These are phyloP conservation scores for Mycena albidolilacea DNA, from an alignment of 768 basidiomycete species.

Conservation along the genomic window DNA sequence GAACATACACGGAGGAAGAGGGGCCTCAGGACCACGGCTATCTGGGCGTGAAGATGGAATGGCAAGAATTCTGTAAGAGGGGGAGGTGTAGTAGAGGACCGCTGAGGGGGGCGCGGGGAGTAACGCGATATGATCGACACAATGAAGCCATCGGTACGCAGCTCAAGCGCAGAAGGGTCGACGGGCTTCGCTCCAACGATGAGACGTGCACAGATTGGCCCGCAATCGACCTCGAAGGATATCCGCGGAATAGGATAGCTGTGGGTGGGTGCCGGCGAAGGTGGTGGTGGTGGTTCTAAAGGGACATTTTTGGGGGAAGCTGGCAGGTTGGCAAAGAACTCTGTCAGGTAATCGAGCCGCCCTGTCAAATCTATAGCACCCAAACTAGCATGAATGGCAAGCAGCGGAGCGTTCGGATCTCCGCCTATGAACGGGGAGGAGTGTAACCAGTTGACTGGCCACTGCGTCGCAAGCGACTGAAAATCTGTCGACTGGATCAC, in stretches of 20 bases:
- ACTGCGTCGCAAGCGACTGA: constrained; percentile 66
- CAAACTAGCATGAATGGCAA: constrained; percentile 63
- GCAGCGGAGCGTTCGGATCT: constrained; percentile 71
- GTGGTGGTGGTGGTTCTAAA: background rate
- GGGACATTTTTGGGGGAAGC: constrained; percentile 31
- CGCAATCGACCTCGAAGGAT: constrained; percentile 62
- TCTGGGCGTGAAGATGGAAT: constrained; percentile 60
- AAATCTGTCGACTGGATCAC: constrained; percentile 58
- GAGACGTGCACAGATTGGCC: constrained; percentile 65
- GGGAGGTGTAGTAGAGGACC: constrained; percentile 43
- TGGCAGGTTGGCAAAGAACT: constrained; percentile 49
- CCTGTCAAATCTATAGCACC: constrained; percentile 67
- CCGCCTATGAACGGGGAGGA: constrained; percentile 65
- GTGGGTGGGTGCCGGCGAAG: background rate
- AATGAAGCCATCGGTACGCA: constrained; percentile 68
- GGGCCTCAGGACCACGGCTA: constrained; percentile 63
- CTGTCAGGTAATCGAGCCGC: constrained; percentile 65
- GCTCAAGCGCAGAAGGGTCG: constrained; percentile 67
- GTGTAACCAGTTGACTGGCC: constrained; percentile 72
- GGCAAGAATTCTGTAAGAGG: constrained; percentile 55
- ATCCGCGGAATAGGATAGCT: constrained; percentile 61
- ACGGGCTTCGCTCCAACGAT: constrained; percentile 61
- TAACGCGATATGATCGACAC: constrained; percentile 62
- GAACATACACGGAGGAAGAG: constrained; percentile 68
- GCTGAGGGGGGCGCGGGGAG: constrained; percentile 39